Evolutionary conservation across 1,139 yeast genomes (phyloP).

Genomic region (Barnettozyma hawaiiensis): DNA sequence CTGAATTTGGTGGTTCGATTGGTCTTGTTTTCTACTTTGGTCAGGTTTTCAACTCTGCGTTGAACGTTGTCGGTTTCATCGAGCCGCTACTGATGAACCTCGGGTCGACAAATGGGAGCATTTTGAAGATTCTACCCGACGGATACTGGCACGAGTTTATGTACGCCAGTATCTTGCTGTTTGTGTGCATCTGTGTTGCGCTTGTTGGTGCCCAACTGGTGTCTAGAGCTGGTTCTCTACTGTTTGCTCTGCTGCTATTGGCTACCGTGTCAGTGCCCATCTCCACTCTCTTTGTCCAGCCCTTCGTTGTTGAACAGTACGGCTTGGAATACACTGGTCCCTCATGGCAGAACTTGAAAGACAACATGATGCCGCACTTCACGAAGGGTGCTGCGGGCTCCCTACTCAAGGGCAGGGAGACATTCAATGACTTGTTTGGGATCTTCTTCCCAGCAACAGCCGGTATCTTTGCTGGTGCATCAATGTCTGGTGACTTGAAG

Average conservation of each 20-base stretch:
- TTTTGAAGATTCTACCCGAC: constrained; percentile 48
- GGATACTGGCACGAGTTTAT: constrained; percentile 50
- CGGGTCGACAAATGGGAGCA: constrained; percentile 47
- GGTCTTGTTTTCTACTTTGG: constrained; percentile 75
- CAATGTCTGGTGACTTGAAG: constrained; percentile 93
- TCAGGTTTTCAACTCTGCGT: constrained; percentile 66
- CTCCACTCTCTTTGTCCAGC: constrained; percentile 60
- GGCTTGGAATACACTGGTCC: constrained; percentile 64
- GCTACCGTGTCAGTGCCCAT: constrained; percentile 82
- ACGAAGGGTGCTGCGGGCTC: constrained; percentile 94
- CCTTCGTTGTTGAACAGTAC: constrained; percentile 48
- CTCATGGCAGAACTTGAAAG: constrained; percentile 55
- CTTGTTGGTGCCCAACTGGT: constrained; percentile 79
- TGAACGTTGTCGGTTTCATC: constrained; percentile 75
- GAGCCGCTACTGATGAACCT: constrained; percentile 68
- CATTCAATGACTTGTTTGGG: constrained; percentile 81
- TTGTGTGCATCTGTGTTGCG: constrained; percentile 72
- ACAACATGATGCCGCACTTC: constrained; percentile 70
- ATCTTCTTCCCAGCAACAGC: constrained; percentile 97
- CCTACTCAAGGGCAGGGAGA: constrained; percentile 57
- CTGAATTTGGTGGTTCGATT: constrained; percentile 81
- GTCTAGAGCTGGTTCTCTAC: constrained; percentile 72
- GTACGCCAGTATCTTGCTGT: constrained; percentile 62
- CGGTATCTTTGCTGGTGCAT: constrained; percentile 98
- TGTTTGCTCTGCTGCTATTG: constrained; percentile 61